These are phyloP conservation scores for Saturnispora hagleri DNA, from an alignment of 805 yeast genomes.

Conservation along the genomic window DNA sequence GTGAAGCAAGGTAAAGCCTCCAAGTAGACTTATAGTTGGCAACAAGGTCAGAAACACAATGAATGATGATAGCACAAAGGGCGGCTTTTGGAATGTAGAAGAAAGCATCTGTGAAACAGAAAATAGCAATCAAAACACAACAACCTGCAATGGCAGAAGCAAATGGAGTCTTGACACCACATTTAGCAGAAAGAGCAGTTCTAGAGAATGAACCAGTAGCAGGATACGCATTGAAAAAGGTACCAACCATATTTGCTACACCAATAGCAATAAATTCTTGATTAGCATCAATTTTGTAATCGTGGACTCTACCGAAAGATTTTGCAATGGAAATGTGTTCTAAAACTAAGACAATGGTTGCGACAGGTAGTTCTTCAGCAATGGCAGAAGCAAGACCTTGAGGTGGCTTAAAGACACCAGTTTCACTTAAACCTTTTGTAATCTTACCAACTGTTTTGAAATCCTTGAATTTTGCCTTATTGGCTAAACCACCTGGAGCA, in stretches of 20 bases:
- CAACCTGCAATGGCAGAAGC: constrained; percentile 88
- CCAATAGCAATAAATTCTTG: constrained; percentile 94
- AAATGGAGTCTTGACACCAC: constrained; percentile 90
- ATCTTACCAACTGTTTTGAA: constrained; percentile 65
- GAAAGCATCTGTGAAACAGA: constrained; percentile 75
- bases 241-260: constrained; percentile 80
- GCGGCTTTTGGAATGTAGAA: constrained; percentile 88
- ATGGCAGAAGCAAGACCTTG: constrained; percentile 46
- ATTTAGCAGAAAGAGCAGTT: constrained; percentile 88
- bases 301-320: constrained; percentile 88
- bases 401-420: constrained; percentile 64
- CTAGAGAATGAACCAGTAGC: constrained; percentile 94
- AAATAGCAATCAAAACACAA: constrained; percentile 79
- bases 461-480: constrained; percentile 19
- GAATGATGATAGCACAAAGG: constrained; percentile 79
- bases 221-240: constrained; percentile 89
- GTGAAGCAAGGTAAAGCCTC: constrained; percentile 63
- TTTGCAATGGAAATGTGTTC: constrained; percentile 93
- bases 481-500: constrained; percentile 22
- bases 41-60: constrained; percentile 82
- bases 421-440: constrained; percentile 73
- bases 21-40: constrained; percentile 60
- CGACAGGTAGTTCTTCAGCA: constrained; percentile 77
- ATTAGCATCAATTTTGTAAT: constrained; percentile 83
- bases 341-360: constrained; percentile 69